These are phyloP conservation scores for Teratosphaeria destructans DNA, from an alignment of 2,329 filamentous ascomycete genomes.

Conservation along the genomic window DNA sequence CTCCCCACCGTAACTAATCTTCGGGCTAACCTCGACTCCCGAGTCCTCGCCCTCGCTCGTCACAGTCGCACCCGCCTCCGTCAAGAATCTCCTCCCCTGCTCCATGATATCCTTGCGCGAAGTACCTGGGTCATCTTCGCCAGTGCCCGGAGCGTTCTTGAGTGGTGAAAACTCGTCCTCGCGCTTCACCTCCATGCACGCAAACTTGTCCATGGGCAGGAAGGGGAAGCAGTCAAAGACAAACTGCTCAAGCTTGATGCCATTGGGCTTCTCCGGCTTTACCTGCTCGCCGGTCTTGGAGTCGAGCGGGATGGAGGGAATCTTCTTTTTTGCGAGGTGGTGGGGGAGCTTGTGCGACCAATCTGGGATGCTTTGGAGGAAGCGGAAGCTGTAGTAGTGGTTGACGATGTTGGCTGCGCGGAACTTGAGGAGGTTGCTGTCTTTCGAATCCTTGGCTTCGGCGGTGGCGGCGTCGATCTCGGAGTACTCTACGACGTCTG, in stretches of 20 bases:
- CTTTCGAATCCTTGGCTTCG: constrained; percentile 64
- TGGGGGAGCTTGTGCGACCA: constrained; percentile 84
- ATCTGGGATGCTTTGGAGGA: constrained; percentile 79
- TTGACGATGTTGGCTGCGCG: constrained; percentile 98
- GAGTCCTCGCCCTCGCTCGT: constrained; percentile 50
- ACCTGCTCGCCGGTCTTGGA: constrained; percentile 65
- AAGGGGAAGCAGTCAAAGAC: constrained; percentile 97
- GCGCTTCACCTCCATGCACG: constrained; percentile 87
- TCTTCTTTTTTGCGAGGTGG: constrained; percentile 98
- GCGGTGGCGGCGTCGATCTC: constrained; percentile 88
- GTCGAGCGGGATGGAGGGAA: constrained; percentile 60
- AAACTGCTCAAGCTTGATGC: constrained; percentile 98
- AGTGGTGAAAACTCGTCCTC: constrained; percentile 97
- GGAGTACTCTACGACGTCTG: constrained; percentile 96
- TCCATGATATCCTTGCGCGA: constrained; percentile 82
- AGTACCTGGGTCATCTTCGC: constrained; percentile 88
- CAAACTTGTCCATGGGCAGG: constrained; percentile 77
- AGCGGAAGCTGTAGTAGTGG: constrained; percentile 95
- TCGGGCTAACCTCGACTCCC: constrained; percentile 82
- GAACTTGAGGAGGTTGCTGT: constrained; percentile 79
- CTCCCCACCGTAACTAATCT: constrained; percentile 76
- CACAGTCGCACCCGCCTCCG: constrained; percentile 67
- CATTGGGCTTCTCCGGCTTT: constrained; percentile 91
- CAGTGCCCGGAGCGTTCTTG: constrained; percentile 80
- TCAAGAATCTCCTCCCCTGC: constrained; percentile 79